Evolutionary conservation across 2,329 filamentous ascomycete genomes (phyloP).

Genomic region (Xylariaceae sp.): DNA sequence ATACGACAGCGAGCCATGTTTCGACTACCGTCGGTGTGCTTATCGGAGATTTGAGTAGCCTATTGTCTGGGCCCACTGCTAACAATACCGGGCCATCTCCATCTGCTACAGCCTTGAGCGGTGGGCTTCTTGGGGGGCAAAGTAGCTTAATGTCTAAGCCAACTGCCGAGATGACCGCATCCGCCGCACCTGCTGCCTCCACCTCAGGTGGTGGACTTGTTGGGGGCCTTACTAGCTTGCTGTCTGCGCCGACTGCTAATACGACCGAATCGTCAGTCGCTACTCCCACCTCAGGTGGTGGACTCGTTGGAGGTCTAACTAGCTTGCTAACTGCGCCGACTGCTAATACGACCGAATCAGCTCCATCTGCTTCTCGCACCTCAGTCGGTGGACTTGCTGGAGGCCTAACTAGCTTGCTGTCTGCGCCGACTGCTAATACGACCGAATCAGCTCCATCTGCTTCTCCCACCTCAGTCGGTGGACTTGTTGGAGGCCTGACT

Average conservation of each 20-base stretch:
- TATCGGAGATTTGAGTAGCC: background rate
- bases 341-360: constrained; percentile 20
- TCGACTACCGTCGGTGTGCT: constrained; percentile 3
- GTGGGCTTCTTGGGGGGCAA: constrained; percentile 16
- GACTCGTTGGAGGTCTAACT: constrained; percentile 17
- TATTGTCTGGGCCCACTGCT: background rate
- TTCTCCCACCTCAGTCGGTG: background rate
- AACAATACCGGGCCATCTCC: background rate
- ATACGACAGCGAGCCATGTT: constrained; percentile 7
- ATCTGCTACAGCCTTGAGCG: background rate
- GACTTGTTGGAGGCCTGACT: constrained; percentile 2
- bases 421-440: background rate
- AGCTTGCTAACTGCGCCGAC: constrained; percentile 7
- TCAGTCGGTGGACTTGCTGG: constrained; percentile 13
- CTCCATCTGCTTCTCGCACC: background rate
- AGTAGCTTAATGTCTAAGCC: constrained; percentile 9
- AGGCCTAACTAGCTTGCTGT: constrained; percentile 13
- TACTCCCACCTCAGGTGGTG: background rate
- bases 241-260: background rate
- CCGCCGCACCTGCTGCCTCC: background rate
- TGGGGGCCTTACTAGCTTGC: background rate
- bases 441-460: background rate
- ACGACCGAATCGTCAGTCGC: background rate
- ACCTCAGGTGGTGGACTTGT: background rate
- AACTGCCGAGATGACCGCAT: constrained; percentile 20